These are phyloP conservation scores for Bipolaris zeicola DNA, from an alignment of 2,329 filamentous ascomycete species.

Conservation along the genomic window DNA sequence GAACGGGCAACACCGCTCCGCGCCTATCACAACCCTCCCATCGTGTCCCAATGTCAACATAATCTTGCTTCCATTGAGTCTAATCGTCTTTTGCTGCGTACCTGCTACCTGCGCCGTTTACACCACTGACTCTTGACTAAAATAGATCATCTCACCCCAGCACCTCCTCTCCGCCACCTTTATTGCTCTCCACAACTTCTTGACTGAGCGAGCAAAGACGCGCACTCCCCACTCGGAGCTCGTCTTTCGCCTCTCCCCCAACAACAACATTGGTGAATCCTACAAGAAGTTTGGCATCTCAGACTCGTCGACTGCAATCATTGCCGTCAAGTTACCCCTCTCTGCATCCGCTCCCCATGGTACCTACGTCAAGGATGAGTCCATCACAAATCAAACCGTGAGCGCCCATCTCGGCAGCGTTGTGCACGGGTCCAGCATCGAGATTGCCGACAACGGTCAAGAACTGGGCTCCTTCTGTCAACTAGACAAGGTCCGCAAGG, in stretches of 20 bases:
- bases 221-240: conserved; percentile 89
- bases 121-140: background rate
- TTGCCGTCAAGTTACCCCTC: conserved; percentile 76
- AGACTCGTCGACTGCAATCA: conserved; percentile 70
- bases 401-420: conserved; percentile 29
- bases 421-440: conserved; percentile 35
- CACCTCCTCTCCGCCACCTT: conserved; percentile 79
- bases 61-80: background rate
- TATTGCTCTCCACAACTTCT: conserved; percentile 71
- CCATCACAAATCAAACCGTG: conserved; percentile 34
- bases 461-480: conserved; percentile 59
- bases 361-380: conserved; percentile 3
- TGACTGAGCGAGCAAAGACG: conserved; percentile 66
- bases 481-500: conserved; percentile 73
- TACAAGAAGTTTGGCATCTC: conserved; percentile 87
- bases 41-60: background rate
- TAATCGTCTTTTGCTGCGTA: background rate
- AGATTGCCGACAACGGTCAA: conserved; percentile 23
- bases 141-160: conserved; percentile 69
- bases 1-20: background rate
- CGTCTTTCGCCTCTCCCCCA: conserved; percentile 78
- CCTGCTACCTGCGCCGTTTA: background rate
- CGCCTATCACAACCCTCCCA: background rate
- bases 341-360: background rate
- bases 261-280: conserved; percentile 89